Base-by-base conservation (phyloP, 306 rosid species). In the Acmispon strigosus region DNA sequence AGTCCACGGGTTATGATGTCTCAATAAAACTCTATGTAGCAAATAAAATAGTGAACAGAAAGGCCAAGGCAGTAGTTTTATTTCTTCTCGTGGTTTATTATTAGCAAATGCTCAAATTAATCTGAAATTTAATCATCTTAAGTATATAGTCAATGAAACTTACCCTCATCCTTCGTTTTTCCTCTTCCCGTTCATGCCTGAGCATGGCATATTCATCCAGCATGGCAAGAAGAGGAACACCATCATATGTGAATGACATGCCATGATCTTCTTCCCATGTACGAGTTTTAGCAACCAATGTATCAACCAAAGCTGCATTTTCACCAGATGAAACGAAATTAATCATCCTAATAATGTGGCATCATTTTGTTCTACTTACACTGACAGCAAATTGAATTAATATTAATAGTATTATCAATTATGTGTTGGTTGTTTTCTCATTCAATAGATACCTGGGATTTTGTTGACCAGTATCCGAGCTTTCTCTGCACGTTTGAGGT, bases 151-250 rank as follows among this genome's bases (percentile, higher is more conserved):
- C 44, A 4, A 54, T 18, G 70, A 62, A 73, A 79, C 87, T 16
- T 73, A 95, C 99, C 90, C 90, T 86, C 86, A 81, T 17, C 83
- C 97, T 92, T 79, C 99, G 91, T 77, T 86, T 95, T 69, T 95
- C 99, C 69, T 91, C 99, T 82, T 95, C 99, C 74, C 97, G 80
- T 70, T 95, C 97, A 75, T 91, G 99, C 82, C 99, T 85, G 47
- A 95, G 96, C 96, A 95, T 91, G 78, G 96, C 92, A 78, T 95
- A 95, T 76, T 95, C 99, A 63, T 95, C 99, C 20, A 95, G 84
- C 99, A 95, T 95, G 45, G 99, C 99, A 32, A 91, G 92, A 61
- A 95, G 99, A 32, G 99, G 99, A 73, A 91, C 97, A 6, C 99
- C 97, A 5, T 91, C 99, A 48, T 95, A 95, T 2, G 90, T 65